Evolutionary conservation across 148 eudicot species (phyloP), one percentile per base, ranked within the genome.

Genomic region (Chenopodium quinoa): DNA sequence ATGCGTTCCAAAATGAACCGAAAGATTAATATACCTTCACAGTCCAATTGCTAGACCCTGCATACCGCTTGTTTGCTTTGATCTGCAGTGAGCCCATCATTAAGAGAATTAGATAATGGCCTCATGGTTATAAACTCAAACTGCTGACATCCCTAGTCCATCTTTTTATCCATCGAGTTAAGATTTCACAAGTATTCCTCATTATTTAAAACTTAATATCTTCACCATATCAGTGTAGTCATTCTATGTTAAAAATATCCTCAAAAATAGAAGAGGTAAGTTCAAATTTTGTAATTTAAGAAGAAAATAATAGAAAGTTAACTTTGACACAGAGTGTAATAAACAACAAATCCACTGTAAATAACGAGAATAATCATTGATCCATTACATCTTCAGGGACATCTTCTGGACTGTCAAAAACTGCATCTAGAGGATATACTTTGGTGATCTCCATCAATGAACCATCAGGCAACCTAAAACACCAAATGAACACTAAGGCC

Each of bases 371-470:
- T 4, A 25, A 23, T 29, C 23, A 29, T n/a, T 67, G 34, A 60
- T 48, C 54, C 20, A 34, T 75, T 93, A 93, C 98, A 86, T 95
- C 97, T 86, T 95, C 98, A 76, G 98, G 98, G 82, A 95, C 97
- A 85, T 93, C 98, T 80, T 95, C 98, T 62, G 81, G 93, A 67
- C 67, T 89, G 86, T 95, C 98, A 86, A 84, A 95, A 77, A 95
- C 93, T 47, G 98, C 98, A 86, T 95, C 98, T 62, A 95, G 84
- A 54, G 97, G 93, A 83, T 95, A 95, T 19, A 95, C 85, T 86
- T 95, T 95, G 66, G 93, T 86, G 75, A 95, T 95, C 86, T 93
- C 91, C 98, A 95, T 95, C 82, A 95, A 85, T 74, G 97, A 93
- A 75, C 98, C 98, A 87, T 95, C 96, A 58, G 97, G 96, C 86